Evolutionary conservation across 768 basidiomycete species (phyloP), one percentile per base, ranked within the genome.

Genomic region (Boletus subcaerulescens): DNA sequence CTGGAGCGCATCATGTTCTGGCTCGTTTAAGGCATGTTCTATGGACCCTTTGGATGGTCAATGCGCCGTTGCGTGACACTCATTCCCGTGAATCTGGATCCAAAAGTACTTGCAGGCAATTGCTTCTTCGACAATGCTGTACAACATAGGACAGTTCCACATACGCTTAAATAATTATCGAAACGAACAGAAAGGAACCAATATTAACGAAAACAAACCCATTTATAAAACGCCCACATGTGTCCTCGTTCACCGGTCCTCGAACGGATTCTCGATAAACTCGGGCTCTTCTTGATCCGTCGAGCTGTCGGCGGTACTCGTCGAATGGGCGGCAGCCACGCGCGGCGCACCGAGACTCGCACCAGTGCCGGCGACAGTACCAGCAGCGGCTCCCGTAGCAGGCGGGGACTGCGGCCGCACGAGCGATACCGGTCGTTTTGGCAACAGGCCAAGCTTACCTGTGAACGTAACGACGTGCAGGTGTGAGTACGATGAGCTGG

Each of bases 241-340:
- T 29, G 29, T 29, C 29, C 29, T 29, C 3, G 41, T 45, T 68
- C 49, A 64, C 20, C 7, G 57, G 38, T 87, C 85, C 53, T 89
- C 86, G 56, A 90, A 90, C 35, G 87, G 87, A 61, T 83, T 88
- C 76, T 88, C 86, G 4, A 80, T 77, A 67, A 87, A 89, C 68
- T 88, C 87, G 60, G 87, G 63, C n/a, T 81, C 84, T 51, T 84
- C 83, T 8, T 77, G 73, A 24, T 77, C 70, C 49, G 61, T 45
- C 24, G 57, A 58, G 13, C 58, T 60, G 24, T 74, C 68, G 48
- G 63, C 44, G 29, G 62, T 55, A 5, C 60, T 57, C 61, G 54
- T 50, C 17, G 60, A 59, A 42, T 55, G 47, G 5, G 58, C 43
- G 17, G 45, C 5, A 2, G 48, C 57, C 38, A 58, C 26, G 24